Conservation (phyloP, 2,329 filamentous ascomycete species). For the Emmonsiellopsis sp. region DNA sequence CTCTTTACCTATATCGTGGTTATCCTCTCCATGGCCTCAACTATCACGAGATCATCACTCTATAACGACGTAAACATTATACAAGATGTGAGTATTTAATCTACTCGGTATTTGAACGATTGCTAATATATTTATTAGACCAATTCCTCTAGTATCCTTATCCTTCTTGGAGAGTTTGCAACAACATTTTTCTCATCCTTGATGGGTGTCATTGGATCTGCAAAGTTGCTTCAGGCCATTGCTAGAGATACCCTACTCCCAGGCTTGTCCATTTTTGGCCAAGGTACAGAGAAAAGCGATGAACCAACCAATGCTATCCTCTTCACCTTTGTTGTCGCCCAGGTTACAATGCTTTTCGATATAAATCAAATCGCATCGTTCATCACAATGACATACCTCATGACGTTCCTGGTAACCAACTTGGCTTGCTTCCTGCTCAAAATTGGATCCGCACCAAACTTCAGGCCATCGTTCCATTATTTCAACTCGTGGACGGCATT, state of each 20-base stretch:
- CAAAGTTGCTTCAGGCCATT: conserved; percentile 75
- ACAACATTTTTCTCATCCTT: conserved; percentile 76
- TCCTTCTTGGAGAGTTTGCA: conserved; percentile 73
- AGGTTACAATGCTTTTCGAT: conserved; percentile 70
- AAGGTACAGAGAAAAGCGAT: conserved; percentile 61
- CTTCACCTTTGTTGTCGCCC: conserved; percentile 64
- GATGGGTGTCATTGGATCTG: conserved; percentile 78
- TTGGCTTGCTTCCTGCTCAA: conserved; percentile 79
- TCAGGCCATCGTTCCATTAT: conserved; percentile 77
- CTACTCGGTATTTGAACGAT: neutral
- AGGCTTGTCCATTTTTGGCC: conserved; percentile 62
- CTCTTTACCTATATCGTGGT: conserved; percentile 68
- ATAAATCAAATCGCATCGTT: conserved; percentile 83
- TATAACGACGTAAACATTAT: conserved; percentile 70
- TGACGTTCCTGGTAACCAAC: conserved; percentile 87
- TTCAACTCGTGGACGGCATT: conserved; percentile 81
- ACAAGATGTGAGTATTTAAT: conserved; percentile 45
- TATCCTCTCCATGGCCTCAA: conserved; percentile 67
- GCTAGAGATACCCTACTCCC: conserved; percentile 70
- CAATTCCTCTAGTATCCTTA: conserved; percentile 63
- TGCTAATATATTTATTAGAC: conserved; percentile 34
- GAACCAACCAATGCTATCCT: conserved; percentile 70
- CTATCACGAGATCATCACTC: conserved; percentile 64
- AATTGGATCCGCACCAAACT: conserved; percentile 80
- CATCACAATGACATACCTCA: conserved; percentile 84